These are phyloP conservation scores for Citrus inodora DNA, from an alignment of 345 rosid species.

Conservation along the genomic window DNA sequence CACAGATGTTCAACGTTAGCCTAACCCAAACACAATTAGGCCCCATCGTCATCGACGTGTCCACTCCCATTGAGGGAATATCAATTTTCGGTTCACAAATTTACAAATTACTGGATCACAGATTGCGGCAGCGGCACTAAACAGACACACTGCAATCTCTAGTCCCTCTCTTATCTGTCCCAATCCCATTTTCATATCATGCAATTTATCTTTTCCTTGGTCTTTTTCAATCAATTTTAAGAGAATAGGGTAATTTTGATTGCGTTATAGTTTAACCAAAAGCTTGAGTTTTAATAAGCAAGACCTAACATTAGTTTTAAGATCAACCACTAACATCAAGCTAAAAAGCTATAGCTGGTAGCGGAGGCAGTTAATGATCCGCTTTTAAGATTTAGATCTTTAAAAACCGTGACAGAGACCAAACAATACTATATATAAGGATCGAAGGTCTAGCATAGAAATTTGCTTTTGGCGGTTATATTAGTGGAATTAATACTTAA, in stretches of 20 bases:
- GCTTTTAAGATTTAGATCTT: no score
- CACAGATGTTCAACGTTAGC: background rate
- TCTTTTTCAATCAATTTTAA: background rate
- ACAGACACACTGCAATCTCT: background rate
- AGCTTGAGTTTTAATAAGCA: background rate
- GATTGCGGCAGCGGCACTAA: background rate
- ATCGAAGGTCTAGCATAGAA: no score
- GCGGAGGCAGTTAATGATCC: no score
- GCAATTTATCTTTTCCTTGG: background rate
- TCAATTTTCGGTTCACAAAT: background rate
- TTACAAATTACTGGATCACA: background rate
- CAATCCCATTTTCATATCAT: background rate
- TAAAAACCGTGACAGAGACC: no score
- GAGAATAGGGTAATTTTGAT: background rate
- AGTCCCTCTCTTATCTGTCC: background rate
- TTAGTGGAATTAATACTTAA: no score
- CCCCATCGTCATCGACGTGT: constrained; percentile 1
- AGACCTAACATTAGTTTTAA: background rate
- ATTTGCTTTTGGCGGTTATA: no score
- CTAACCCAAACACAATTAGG: background rate
- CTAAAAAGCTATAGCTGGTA: background rate
- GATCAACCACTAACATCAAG: background rate
- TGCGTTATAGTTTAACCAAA: background rate
- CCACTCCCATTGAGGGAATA: background rate
- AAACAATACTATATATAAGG: no score